Base-by-base conservation (phyloP, 805 yeast species). In the Hanseniaspora lindneri region DNA sequence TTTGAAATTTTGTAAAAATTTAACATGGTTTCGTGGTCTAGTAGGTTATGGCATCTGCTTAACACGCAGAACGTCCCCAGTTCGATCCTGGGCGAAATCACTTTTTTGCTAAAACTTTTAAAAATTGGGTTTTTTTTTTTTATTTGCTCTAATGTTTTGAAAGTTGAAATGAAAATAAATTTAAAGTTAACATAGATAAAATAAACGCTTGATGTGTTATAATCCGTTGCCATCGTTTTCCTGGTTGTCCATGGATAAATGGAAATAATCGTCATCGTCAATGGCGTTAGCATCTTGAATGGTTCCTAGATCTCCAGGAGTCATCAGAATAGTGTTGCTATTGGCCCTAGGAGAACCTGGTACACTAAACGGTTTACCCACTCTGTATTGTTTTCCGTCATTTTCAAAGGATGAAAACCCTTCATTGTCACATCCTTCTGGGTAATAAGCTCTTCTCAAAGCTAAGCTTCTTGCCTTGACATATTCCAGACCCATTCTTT, bases 21-120 rank as follows among this genome's bases (percentile, higher is more conserved):
- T 35, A 35, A 19, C 14, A 50, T 66, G 92, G 92, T 79, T 80
- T 78, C 80, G 86, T 87, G 95, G 96, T 87, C 95, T 87, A 87
- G 96, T 87, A 71, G 96, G 96, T 87, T 79, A 88, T 88, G 96
- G 95, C 96, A 83, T 84, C 92, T 87, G 96, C 96, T 85, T 88
- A 86, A 88, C 96, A 88, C 96, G 96, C 95, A 86, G 92, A 84
- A 84, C 87, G 96, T 89, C 96, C 96, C 96, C 96, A 87, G 96
- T 89, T 89, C 96, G 96, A 89, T 86, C 96, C 96, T 88, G 96
- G 96, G 96, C 87, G 83, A 80, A 41, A 29, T 41, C 33, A 43
- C 19, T 43, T 25, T 25, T 32, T 28, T 39, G 20, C 7, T 36
- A 8, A 30, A 30, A 21, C 14, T 41, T 41, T 20, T 39, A 4